Conservation (phyloP, 306 rosid genomes). For the Sindora glabra region DNA sequence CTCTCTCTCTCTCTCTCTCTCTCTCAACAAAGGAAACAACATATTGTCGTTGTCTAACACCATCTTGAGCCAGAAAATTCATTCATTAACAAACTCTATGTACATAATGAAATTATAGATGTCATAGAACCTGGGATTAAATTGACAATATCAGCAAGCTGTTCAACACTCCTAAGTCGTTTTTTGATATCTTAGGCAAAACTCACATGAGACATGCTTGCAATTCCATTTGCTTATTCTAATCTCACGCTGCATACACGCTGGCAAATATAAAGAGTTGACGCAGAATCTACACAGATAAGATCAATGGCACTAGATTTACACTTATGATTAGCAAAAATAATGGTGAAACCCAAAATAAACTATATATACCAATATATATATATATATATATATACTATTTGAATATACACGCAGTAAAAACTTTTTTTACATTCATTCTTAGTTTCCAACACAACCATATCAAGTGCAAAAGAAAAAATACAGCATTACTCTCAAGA, state of each 20-base stretch:
- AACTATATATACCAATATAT: conserved; percentile 9
- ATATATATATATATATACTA: neutral
- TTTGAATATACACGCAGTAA: conserved; percentile 9
- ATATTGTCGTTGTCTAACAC: no score
- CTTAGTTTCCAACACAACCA: conserved; percentile 21
- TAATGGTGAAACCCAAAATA: conserved; percentile 25
- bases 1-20: no score
- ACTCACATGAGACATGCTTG: conserved; percentile 99
- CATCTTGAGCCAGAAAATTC: no score
- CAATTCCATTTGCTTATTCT: conserved; percentile 99
- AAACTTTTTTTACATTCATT: conserved; percentile 6
- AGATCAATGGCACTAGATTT: conserved; percentile 98
- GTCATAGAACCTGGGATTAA: no score
- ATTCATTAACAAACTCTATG: no score
- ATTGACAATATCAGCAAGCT: no score
- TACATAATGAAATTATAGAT: no score
- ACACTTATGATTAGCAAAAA: conserved; percentile 98
- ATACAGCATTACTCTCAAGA: conserved; percentile 71
- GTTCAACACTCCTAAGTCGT: no score
- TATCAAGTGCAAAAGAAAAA: conserved; percentile 12
- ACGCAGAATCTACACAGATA: conserved; percentile 92
- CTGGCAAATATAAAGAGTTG: conserved; percentile 55
- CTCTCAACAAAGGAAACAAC: no score
- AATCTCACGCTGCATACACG: conserved; percentile 69
- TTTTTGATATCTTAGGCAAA: conserved; percentile 95